Evolutionary conservation across 176 grass and related monocot species (phyloP), one percentile per base, ranked within the genome.

Genomic region (Tillandsia leiboldiana): DNA sequence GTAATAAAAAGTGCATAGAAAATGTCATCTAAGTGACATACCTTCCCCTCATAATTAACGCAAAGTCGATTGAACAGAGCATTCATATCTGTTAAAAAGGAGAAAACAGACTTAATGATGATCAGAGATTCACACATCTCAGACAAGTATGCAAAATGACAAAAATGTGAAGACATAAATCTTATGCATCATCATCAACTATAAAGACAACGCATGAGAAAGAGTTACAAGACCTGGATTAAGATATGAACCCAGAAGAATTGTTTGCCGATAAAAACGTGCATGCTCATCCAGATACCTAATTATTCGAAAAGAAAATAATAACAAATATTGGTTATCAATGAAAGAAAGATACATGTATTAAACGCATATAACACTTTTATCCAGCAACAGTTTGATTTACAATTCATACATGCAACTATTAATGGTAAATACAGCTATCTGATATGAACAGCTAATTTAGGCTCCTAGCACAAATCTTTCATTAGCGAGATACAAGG

Each of bases 261-360:
- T 96, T 66, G 93, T 96, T 76, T 96, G 93, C 28, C 89, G 73
- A 87, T 90, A 96, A 73, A 79, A 90, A 23, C 51, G 74, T 66
- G 93, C 89, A 56, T 83, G 81, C 72, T 80, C 83, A 85, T 92
- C 81, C 73, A 92, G 69, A 73, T 96, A 96, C 93, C 93, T 96
- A 71, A 75, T 10, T 56, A 69, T 54, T 12, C 67, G 63, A 64
- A 22, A 73, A 83, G 29, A 78, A 63, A 79, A 76, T 64, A 61
- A 64, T 66, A 6, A 59, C 54, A 59, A 17, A 59, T 22, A 59
- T 42, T 42, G 26, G 1, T 42, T 49, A 49, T 1, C 24, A 63
- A 62, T 11, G 1, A 59, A 73, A 73, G 6, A 63, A 20, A 24
- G 2, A 13, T 3, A 9, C 9, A 61, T 10, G 12, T 12, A 13